Conservation (phyloP, 2,329 filamentous ascomycete species). For the Colletotrichum salicis region DNA sequence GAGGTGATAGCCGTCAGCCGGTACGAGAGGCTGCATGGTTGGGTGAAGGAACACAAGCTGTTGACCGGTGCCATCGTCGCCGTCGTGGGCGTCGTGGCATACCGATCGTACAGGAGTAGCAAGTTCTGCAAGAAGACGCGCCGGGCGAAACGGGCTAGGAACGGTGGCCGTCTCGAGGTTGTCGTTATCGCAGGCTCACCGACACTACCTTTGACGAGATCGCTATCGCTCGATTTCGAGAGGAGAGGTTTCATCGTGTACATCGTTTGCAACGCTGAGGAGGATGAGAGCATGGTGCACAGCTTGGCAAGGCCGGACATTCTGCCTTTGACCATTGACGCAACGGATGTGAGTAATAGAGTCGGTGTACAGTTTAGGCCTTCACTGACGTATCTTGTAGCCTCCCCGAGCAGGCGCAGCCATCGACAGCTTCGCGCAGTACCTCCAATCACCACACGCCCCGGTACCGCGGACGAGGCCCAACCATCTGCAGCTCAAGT, state of each 20-base stretch:
- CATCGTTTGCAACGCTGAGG: slow-evolving; percentile 83
- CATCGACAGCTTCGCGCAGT: slow-evolving; percentile 76
- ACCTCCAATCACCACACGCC: slow-evolving; percentile 79
- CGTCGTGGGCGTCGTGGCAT: slow-evolving; percentile 73
- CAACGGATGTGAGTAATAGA: slow-evolving; percentile 75
- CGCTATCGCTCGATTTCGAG: slow-evolving; percentile 87
- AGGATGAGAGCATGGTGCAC: slow-evolving; percentile 85
- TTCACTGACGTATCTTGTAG: slow-evolving; percentile 51
- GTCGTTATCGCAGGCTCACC: slow-evolving; percentile 89
- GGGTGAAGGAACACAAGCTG: slow-evolving; percentile 78
- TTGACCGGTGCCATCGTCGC: slow-evolving; percentile 77
- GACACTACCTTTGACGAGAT: slow-evolving; percentile 83
- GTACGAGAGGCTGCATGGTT: slow-evolving; percentile 71
- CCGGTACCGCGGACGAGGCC: slow-evolving; percentile 80
- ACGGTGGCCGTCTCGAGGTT: slow-evolving; percentile 89
- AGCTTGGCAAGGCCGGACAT: slow-evolving; percentile 84
- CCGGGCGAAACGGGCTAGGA: slow-evolving; percentile 80
- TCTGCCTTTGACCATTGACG: slow-evolving; percentile 82
- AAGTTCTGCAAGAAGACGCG: slow-evolving; percentile 74
- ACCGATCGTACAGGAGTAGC: slow-evolving; percentile 60
- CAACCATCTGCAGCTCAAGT: slow-evolving; percentile 80
- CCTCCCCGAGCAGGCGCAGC: slow-evolving; percentile 74
- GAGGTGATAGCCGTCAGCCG: slow-evolving; percentile 47
- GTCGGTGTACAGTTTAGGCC: neutral
- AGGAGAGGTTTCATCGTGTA: slow-evolving; percentile 93